Evolutionary conservation across 1,139 yeast species (phyloP), one percentile per base, ranked within the genome.

Genomic region (Blastobotrys malaysiensis): DNA sequence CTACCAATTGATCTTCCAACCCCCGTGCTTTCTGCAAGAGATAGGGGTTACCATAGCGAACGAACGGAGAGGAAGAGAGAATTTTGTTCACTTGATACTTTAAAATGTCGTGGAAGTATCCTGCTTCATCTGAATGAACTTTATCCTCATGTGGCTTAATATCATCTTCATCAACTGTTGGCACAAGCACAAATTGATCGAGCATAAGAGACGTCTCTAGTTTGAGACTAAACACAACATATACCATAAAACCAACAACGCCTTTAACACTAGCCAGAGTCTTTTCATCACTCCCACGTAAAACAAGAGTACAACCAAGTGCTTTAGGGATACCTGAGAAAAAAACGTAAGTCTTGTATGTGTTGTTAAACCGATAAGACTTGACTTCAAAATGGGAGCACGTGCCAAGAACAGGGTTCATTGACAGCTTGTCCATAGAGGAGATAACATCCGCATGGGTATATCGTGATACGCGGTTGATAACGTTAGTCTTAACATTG

Each of bases 181-280:
- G 82, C n/a, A 75, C 68, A 56, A 75, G 78, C 26, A 83, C 78
- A 57, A 83, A 82, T 59, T 84, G 87, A 65, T 90, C 96, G 51
- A 88, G 79, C 69, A 91, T 81, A 51, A 89, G 78, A 2, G 93
- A 82, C 21, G 86, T 84, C 66, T 95, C 99, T 56, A 90, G 78
- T 63, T 84, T 84, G 46, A 89, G 77, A 62, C 90, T 89, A 65
- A 87, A 81, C 39, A 84, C 81, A 1, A 86, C 87, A 51, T 87
- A 86, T 3, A 88, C 79, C 80, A 91, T 77, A 50, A 93, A 84
- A 61, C 88, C 96, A 1, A 88, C 78, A 1, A 91, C 86, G 55
- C 84, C 83, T 66, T 95, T 95, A 21, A 91, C 78, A 54, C 82
- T 81, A 52, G 82, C 78, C 58, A 91, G 70, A 1, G 77, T 66